These are phyloP conservation scores for Suillus variegatus DNA, from an alignment of 768 basidiomycete species.

Conservation along the genomic window DNA sequence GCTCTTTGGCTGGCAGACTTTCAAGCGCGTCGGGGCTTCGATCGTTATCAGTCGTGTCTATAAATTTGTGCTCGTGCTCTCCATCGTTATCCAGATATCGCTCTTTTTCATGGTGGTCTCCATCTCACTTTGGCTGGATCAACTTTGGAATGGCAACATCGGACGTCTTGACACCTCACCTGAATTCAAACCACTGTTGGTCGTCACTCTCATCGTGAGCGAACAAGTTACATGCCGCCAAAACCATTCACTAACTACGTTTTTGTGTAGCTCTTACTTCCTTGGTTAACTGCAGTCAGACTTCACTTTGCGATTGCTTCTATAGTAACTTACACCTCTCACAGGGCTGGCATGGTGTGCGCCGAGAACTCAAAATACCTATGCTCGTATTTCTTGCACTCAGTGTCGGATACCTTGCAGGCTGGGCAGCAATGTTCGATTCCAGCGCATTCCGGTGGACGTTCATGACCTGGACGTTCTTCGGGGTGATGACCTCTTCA, in stretches of 20 bases:
- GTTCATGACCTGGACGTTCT: slow-evolving; percentile 74
- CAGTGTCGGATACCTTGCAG: slow-evolving; percentile 61
- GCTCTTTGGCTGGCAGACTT: slow-evolving; percentile 86
- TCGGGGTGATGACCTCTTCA: slow-evolving; percentile 58
- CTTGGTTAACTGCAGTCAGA: slow-evolving; percentile 66
- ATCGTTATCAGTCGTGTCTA: slow-evolving; percentile 73
- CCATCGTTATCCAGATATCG: slow-evolving; percentile 73
- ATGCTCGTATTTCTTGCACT: slow-evolving; percentile 67
- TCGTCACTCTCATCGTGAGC: slow-evolving; percentile 62
- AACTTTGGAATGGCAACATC: slow-evolving; percentile 66
- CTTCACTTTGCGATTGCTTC: slow-evolving; percentile 4
- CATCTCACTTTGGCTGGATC: slow-evolving; percentile 77
- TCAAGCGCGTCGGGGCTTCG: slow-evolving; percentile 82
- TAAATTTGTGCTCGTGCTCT: slow-evolving; percentile 67
- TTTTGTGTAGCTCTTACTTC: slow-evolving; percentile 54
- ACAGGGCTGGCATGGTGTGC: slow-evolving; percentile 77
- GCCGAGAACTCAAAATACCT: slow-evolving; percentile 58
- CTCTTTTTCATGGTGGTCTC: slow-evolving; percentile 75
- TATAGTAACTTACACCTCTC: slow-evolving; percentile 1
- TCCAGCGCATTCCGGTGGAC: slow-evolving; percentile 76
- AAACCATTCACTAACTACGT: slow-evolving; percentile 8
- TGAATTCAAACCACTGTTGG: slow-evolving; percentile 57
- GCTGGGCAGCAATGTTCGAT: slow-evolving; percentile 74
- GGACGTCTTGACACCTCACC: slow-evolving; percentile 49
- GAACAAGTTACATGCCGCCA: not conserved